These are phyloP conservation scores for Pholiota adiposa DNA, from an alignment of 1,284 basidiomycete species.

Conservation along the genomic window DNA sequence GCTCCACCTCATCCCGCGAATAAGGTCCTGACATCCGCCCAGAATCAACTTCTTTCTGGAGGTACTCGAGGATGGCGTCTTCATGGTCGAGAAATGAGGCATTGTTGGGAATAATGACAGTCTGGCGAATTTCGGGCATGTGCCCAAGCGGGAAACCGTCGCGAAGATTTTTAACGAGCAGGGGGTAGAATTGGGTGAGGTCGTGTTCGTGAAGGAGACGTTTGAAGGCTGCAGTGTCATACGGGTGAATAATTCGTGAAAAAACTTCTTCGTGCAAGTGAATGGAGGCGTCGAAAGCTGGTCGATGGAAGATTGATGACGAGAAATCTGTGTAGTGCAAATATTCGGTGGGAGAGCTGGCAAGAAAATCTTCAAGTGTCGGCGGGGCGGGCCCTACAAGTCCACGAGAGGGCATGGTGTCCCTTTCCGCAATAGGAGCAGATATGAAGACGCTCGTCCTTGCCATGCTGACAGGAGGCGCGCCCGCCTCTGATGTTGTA, in stretches of 20 bases:
- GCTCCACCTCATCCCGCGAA: not conserved
- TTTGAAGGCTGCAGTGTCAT: slow-evolving; percentile 11
- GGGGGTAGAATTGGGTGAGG: slow-evolving; percentile 1
- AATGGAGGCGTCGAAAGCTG: not conserved
- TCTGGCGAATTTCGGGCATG: slow-evolving; percentile 8
- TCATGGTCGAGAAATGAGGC: not conserved
- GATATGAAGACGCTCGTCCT: slow-evolving; percentile 12
- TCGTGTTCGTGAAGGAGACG: slow-evolving; percentile 1
- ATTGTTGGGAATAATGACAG: slow-evolving; percentile 9
- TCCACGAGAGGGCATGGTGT: slow-evolving; percentile 16
- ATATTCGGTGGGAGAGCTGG: not conserved
- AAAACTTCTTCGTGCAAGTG: slow-evolving; percentile 2
- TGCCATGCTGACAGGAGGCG: not conserved
- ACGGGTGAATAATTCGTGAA: slow-evolving; percentile 6
- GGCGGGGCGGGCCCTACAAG: slow-evolving; percentile 8
- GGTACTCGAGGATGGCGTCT: not conserved
- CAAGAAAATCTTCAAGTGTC: slow-evolving; percentile 6
- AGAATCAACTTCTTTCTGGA: not conserved
- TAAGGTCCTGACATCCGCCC: slow-evolving; percentile 15
- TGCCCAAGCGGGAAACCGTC: slow-evolving; percentile 14
- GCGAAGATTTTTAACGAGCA: slow-evolving; percentile 6
- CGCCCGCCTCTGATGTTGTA: slow-evolving; percentile 15
- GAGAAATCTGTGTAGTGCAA: not conserved
- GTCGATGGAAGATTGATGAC: not conserved
- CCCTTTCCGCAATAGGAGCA: slow-evolving; percentile 25